A percentile compares a stretch with the other conserved stretches of the same genome.
These are phyloP conservation scores for Xylariaceae sp. DNA, from an alignment of 2,329 filamentous ascomycete species.

Conservation along the genomic window DNA sequence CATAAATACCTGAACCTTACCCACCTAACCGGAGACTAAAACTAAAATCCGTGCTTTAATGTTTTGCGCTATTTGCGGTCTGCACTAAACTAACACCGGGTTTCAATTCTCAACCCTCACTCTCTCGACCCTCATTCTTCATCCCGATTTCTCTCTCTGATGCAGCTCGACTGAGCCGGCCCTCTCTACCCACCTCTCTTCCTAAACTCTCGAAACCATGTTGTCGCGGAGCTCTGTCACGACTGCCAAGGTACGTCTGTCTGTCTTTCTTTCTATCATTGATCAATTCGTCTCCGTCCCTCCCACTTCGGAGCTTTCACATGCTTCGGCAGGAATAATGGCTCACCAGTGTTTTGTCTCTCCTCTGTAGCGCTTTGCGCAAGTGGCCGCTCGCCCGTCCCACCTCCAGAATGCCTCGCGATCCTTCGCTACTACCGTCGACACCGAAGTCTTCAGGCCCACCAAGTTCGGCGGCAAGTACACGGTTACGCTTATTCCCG, in stretches of 20 bases:
- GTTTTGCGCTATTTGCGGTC: slow-evolving; percentile 33
- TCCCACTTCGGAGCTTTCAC: slow-evolving; percentile 20
- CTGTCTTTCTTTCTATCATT: not conserved
- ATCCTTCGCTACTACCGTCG: slow-evolving; percentile 74
- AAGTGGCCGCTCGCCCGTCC: slow-evolving; percentile 42
- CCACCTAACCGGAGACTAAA: slow-evolving; percentile 10
- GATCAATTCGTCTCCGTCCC: slow-evolving; percentile 3
- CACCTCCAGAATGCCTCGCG: slow-evolving; percentile 40
- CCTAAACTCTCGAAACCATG: slow-evolving; percentile 35
- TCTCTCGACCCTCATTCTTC: slow-evolving; percentile 12
- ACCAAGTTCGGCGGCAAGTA: slow-evolving; percentile 99
- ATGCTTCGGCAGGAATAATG: slow-evolving; percentile 8
- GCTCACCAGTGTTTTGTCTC: slow-evolving; percentile 7
- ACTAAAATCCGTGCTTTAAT: slow-evolving; percentile 21
- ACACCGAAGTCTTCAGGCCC: slow-evolving; percentile 97
- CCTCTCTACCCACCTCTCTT: slow-evolving; percentile 13
- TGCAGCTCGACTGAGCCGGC: slow-evolving; percentile 15
- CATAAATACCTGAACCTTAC: not conserved
- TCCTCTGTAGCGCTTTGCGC: slow-evolving; percentile 45
- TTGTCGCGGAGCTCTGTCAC: slow-evolving; percentile 53
- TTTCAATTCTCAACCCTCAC: not conserved
- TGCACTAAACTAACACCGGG: slow-evolving; percentile 3
- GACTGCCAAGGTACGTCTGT: slow-evolving; percentile 49
- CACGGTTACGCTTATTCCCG: slow-evolving; percentile 96
- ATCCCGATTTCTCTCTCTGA: slow-evolving; percentile 9